These are phyloP conservation scores for Carex pumila DNA, from an alignment of 176 grass and related monocot genomes.

Conservation along the genomic window DNA sequence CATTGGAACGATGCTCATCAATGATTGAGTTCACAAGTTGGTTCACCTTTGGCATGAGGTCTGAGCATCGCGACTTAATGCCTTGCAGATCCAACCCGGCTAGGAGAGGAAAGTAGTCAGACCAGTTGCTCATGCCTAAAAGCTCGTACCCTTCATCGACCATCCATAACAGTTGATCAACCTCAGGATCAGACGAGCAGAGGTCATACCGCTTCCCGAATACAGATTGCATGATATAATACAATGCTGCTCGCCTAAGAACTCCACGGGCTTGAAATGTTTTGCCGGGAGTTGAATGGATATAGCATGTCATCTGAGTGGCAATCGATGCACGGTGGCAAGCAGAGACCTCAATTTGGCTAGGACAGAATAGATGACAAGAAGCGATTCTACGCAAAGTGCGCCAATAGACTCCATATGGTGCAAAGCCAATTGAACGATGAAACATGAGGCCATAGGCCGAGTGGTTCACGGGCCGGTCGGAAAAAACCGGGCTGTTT, in stretches of 20 bases:
- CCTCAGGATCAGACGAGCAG: slow-evolving; percentile 29
- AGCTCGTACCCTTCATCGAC: slow-evolving; percentile 79
- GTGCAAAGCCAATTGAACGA: slow-evolving; percentile 79
- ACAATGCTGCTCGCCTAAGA: slow-evolving; percentile 59
- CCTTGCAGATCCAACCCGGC: slow-evolving; percentile 50
- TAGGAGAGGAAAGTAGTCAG: slow-evolving; percentile 70
- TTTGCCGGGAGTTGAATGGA: not conserved
- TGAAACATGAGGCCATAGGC: slow-evolving; percentile 95
- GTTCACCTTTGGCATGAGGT: slow-evolving; percentile 73
- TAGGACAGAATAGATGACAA: slow-evolving; percentile 60
- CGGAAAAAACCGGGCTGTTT: slow-evolving; percentile 60
- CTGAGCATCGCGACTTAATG: slow-evolving; percentile 46
- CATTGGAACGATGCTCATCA: slow-evolving; percentile 33
- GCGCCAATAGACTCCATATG: slow-evolving; percentile 67
- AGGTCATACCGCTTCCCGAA: slow-evolving; percentile 64
- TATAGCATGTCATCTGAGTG: slow-evolving; percentile 26
- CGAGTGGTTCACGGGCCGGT: slow-evolving; percentile 53
- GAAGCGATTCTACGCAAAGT: slow-evolving; percentile 48
- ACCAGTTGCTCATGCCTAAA: slow-evolving; percentile 72
- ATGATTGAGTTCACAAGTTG: slow-evolving; percentile 57
- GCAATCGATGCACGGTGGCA: slow-evolving; percentile 48
- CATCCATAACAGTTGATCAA: slow-evolving; percentile 52
- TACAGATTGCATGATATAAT: slow-evolving; percentile 83
- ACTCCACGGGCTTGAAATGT: slow-evolving; percentile 41
- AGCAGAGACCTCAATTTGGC: slow-evolving; percentile 50